These are phyloP conservation scores for Yamadazyma friedrichii DNA, from an alignment of 1,139 yeast species.

Conservation along the genomic window DNA sequence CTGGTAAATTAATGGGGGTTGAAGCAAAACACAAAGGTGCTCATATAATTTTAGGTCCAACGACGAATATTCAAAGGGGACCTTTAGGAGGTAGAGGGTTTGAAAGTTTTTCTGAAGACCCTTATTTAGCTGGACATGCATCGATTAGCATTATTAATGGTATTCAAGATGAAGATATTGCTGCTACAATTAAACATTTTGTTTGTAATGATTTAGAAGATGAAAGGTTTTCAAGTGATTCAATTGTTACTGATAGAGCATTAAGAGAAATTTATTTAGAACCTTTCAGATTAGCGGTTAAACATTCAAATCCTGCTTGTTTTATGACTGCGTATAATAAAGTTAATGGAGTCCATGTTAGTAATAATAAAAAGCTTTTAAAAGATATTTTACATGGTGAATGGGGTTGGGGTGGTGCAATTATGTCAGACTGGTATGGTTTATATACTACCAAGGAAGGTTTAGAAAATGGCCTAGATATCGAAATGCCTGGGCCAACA, in stretches of 20 bases:
- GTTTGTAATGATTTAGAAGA: constrained; percentile 60
- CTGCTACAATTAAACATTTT: constrained; percentile 59
- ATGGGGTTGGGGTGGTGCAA: constrained; percentile 44
- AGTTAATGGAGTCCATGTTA: constrained; percentile 53
- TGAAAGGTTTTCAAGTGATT: constrained; percentile 47
- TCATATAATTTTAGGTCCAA: constrained; percentile 30
- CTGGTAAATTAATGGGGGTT: constrained; percentile 25
- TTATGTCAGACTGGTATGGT: constrained; percentile 64
- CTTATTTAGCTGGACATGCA: constrained; percentile 27
- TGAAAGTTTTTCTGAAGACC: constrained; percentile 31
- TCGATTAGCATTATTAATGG: constrained; percentile 26
- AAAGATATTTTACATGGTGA: constrained; percentile 34
- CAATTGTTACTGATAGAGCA: constrained; percentile 52
- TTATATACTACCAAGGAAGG: constrained; percentile 45
- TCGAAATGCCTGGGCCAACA: constrained; percentile 64
- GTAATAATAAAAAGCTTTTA: constrained; percentile 41
- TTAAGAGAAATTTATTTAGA: constrained; percentile 57
- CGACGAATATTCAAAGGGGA: constrained; percentile 26
- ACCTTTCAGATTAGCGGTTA: constrained; percentile 58
- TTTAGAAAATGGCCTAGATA: constrained; percentile 51
- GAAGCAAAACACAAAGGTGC: constrained; percentile 27
- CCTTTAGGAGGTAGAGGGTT: constrained; percentile 33
- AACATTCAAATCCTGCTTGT: constrained; percentile 30
- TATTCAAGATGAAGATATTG: constrained; percentile 33
- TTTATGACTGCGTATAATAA: constrained; percentile 60